Evolutionary conservation across 2,329 filamentous ascomycete genomes (phyloP), one percentile per base, ranked within the genome.

Genomic region (Aspergillus eucalypticola): DNA sequence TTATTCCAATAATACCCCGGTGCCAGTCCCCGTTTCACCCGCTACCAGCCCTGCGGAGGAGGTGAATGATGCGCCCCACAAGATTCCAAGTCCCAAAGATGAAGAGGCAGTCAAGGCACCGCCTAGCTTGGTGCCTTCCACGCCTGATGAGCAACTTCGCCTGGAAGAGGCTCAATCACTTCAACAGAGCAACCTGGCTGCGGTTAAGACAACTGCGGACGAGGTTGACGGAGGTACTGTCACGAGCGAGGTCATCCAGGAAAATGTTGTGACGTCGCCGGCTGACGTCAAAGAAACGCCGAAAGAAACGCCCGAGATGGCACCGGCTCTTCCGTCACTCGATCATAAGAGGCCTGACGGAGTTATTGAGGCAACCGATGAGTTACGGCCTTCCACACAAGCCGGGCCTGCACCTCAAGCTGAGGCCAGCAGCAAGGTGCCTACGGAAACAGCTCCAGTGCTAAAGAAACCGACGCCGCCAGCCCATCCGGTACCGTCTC

Each of bases 31-130:
- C 63, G 84, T 82, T 6, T 92, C 90, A 1, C 86, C 89, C 1
- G 88, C 89, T 66, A 92, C 90, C 1, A 92, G 89, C 67, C 88
- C 89, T 1, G 89, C 90, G 57, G 85, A 89, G 57, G 89, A 92
- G 55, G 63, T 64, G 25, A 61, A 60, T 8, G 69, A 71, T 79
- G 65, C 73, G 78, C 60, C 71, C 80, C 46, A 79, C 77, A 64
- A 83, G 81, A 65, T 79, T 77, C 61, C 59, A 19, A 71, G 63
- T 27, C 63, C 69, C 8, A 71, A 69, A 35, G 63, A 66, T 60
- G 67, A 67, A 23, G 65, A 67, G 46, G 39, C 66, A 17, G 53
- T 69, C 64, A 58, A 65, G 35, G 59, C 61, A 54, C 74, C 63
- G 55, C 62, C 67, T 66, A 71, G 58, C 25, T 58, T 71, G 48